Evolutionary conservation across 331 rosid genomes (phyloP).

Genomic region (Saraca asoca): DNA sequence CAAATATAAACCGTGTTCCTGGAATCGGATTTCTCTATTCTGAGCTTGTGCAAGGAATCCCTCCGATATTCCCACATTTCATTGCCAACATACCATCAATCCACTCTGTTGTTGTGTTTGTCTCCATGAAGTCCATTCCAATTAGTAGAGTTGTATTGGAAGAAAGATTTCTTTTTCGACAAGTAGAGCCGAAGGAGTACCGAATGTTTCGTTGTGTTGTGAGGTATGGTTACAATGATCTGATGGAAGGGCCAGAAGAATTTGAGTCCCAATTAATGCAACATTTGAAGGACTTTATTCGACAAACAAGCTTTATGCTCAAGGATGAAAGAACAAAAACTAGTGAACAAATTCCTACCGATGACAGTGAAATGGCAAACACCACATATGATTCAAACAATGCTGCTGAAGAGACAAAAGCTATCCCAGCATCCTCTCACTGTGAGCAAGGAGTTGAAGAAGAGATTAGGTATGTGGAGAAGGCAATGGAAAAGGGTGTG

Average conservation of each 20-base stretch:
- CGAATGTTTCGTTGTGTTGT: constrained; percentile 59
- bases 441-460: constrained; percentile 34
- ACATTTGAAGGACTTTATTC: constrained; percentile 45
- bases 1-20: constrained; percentile 43
- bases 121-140: constrained; percentile 58
- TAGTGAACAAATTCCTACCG: constrained; percentile 6
- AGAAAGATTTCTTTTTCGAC: constrained; percentile 63
- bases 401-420: constrained; percentile 1
- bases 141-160: constrained; percentile 47
- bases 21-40: constrained; percentile 60
- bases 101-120: constrained; percentile 55
- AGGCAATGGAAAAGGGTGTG: constrained; percentile 51
- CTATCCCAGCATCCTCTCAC: constrained; percentile 23
- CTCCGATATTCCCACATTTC: constrained; percentile 59
- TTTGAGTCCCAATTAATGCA: constrained; percentile 53
- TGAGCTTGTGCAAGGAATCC: constrained; percentile 65
- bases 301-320: background rate
- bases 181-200: constrained; percentile 53
- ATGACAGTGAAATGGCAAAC: no score
- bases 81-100: constrained; percentile 50
- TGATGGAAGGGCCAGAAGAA: constrained; percentile 33
- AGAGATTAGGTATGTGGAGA: constrained; percentile 51
- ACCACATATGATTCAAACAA: constrained; percentile 3
- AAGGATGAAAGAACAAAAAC: constrained; percentile 2
- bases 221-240: constrained; percentile 64